Evolutionary conservation across 2,329 filamentous ascomycete genomes (phyloP), one percentile per base, ranked within the genome.

Genomic region (Neodidymelliopsis sp.): DNA sequence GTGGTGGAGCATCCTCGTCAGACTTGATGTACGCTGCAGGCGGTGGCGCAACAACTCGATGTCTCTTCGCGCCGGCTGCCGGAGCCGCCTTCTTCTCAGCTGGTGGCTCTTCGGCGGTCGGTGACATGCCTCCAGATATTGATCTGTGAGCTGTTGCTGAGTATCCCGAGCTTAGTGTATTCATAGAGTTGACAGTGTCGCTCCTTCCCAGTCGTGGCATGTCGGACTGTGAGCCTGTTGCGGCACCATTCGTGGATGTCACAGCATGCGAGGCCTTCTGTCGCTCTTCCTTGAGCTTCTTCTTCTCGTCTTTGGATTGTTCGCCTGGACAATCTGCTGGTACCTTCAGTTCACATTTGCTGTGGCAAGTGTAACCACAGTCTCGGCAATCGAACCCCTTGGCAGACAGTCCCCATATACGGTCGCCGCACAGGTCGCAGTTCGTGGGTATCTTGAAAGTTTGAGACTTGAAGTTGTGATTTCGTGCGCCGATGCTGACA

Each of bases 391-490:
- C 92, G 68, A 96, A 95, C 0, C 94, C 94, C 75, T 99, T 99
- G 27, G 94, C 93, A 22, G 91, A 96, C 29, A 99, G 74, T 0
- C 94, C 94, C 94, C 94, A 99, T 70, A 99, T 96, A 20, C 94
- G 85, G 69, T 99, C 94, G 13, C 92, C 92, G 63, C 94, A 99
- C 10, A 97, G 81, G 72, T 99, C 94, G 76, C 94, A 99, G 71
- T 97, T 97, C 4, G 94, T 99, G 0, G 95, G 95, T 53, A 99
- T 96, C 73, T 97, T 97, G 81, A 97, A 99, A 0, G 94, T 97
- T 69, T 97, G 91, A n/a, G 90, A 86, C 75, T 96, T 96, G 82
- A 99, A 99, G 67, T 96, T 94, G 78, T 99, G 94, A 66, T 92
- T 96, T 71, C 91, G 91, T 9, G 92, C 92, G 13, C 93, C 93